phyloP scores from a whole-genome alignment of 2,329 filamentous ascomycete species.

The Aureobasidium leucospermi region DNA sequence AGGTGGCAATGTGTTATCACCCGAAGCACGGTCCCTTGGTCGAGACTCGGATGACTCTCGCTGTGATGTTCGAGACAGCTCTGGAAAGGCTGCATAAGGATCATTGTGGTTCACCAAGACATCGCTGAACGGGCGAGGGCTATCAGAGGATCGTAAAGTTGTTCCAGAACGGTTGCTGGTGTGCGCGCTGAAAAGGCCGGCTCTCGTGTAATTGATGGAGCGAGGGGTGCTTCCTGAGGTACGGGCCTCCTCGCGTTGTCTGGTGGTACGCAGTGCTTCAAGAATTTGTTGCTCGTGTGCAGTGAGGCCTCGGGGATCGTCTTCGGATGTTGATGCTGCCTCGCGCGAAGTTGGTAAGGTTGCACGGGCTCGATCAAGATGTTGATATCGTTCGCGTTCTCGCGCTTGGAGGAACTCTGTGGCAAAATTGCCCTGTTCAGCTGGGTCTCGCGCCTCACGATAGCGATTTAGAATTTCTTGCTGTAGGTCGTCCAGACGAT shows the following conservation, averaged over 20 bases:
- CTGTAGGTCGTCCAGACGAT: constrained; percentile 44
- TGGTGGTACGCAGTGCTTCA: constrained; percentile 36
- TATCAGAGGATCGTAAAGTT: not conserved
- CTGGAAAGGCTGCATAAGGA: constrained; percentile 10
- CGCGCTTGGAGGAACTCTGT: constrained; percentile 38
- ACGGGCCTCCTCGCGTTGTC: constrained; percentile 36
- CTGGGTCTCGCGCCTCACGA: constrained; percentile 32
- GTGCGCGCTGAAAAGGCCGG: constrained; percentile 22
- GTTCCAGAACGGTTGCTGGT: not conserved
- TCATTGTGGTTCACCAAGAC: constrained; percentile 10
- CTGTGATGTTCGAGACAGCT: constrained; percentile 9
- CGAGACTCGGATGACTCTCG: not conserved
- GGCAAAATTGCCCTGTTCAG: constrained; percentile 33
- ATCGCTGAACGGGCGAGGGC: constrained; percentile 9
- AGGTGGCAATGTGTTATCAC: constrained; percentile 11
- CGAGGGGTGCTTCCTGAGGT: constrained; percentile 30
- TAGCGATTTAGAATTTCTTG: constrained; percentile 38
- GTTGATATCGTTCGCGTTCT: constrained; percentile 24
- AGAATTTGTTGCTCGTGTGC: constrained; percentile 39
- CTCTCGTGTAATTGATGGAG: constrained; percentile 37
- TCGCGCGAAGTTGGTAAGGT: not conserved
- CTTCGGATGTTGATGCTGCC: constrained; percentile 28
- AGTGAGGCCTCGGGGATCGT: constrained; percentile 40
- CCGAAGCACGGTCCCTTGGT: not conserved
- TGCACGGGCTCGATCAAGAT: not conserved